Percentiles rank a stretch among this genome's conserved stretches.
Evolutionary conservation across 805 yeast species (phyloP).

Genomic region (Zygosaccharomyces bailii): DNA sequence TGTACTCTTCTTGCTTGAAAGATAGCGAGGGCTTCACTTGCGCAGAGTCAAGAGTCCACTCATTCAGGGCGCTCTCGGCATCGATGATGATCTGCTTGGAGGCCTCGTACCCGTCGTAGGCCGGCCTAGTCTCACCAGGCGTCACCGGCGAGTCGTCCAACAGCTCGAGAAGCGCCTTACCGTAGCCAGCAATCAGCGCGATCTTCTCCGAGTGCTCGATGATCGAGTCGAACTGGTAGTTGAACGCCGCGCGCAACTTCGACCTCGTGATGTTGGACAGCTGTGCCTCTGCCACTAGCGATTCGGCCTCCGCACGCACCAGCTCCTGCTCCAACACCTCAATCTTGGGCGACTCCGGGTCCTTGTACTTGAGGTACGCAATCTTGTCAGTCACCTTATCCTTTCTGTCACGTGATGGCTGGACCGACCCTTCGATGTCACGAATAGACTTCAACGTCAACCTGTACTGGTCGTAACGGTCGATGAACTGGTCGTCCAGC

Average conservation of each 20-base stretch:
- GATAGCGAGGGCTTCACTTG: constrained; percentile 78
- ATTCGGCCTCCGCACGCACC: constrained; percentile 90
- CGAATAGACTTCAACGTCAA: constrained; percentile 75
- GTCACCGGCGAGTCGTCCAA: constrained; percentile 82
- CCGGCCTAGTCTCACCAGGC: constrained; percentile 90
- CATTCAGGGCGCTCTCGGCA: constrained; percentile 76
- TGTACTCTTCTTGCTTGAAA: constrained; percentile 56
- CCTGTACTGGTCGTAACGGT: constrained; percentile 82
- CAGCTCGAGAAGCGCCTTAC: constrained; percentile 79
- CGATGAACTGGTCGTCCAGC: constrained; percentile 82
- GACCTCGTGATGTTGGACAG: constrained; percentile 84
- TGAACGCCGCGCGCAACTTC: constrained; percentile 78
- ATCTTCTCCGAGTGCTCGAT: constrained; percentile 83
- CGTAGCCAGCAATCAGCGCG: constrained; percentile 85
- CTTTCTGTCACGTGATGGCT: constrained; percentile 84
- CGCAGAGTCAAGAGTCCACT: constrained; percentile 82
- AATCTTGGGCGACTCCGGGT: constrained; percentile 77
- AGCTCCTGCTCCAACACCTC: constrained; percentile 81
- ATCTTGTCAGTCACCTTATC: constrained; percentile 81
- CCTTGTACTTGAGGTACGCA: constrained; percentile 79
- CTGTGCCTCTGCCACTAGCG: constrained; percentile 89
- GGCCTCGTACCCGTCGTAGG: constrained; percentile 85
- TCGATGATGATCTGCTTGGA: constrained; percentile 84
- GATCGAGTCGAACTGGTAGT: constrained; percentile 79
- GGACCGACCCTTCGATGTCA: constrained; percentile 83